phyloP scores from a whole-genome alignment of 371 early-diverging fungal genomes.

The Actinomortierella wolfii region DNA sequence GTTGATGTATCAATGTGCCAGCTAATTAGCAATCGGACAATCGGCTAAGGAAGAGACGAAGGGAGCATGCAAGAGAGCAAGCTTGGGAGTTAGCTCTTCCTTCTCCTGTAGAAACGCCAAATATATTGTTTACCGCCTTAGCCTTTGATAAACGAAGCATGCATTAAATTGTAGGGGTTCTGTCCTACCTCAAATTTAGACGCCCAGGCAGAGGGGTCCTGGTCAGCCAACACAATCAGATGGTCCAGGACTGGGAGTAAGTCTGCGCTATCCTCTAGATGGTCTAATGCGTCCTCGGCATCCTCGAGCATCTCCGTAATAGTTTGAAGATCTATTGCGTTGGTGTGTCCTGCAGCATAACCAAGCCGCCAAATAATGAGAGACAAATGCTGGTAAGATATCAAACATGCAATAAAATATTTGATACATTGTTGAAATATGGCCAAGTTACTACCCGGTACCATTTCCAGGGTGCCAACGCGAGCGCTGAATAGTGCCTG shows the following conservation, averaged over 20 bases:
- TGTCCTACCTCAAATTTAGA: conserved; percentile 27
- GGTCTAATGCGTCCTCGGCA: conserved; percentile 20
- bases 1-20: conserved; percentile 67
- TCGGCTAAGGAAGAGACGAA: conserved; percentile 48
- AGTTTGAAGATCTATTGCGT: conserved; percentile 13
- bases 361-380: background rate
- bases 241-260: conserved; percentile 20
- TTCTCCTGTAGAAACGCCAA: background rate
- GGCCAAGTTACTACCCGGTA: no score
- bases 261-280: conserved; percentile 14
- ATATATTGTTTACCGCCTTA: background rate
- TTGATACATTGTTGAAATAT: no score
- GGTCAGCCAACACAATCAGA: conserved; percentile 14
- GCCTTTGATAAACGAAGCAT: background rate
- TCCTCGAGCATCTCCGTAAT: conserved; percentile 12
- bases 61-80: background rate
- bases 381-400: no score
- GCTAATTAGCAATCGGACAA: conserved; percentile 69
- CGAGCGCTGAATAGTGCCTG: no score
- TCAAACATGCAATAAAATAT: background rate
- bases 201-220: conserved; percentile 30
- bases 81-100: background rate
- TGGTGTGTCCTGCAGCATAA: conserved; percentile 6
- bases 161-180: background rate
- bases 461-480: no score